Base-by-base conservation (phyloP, 1,139 yeast genomes). In the Yamadazyma epiphylla region DNA sequence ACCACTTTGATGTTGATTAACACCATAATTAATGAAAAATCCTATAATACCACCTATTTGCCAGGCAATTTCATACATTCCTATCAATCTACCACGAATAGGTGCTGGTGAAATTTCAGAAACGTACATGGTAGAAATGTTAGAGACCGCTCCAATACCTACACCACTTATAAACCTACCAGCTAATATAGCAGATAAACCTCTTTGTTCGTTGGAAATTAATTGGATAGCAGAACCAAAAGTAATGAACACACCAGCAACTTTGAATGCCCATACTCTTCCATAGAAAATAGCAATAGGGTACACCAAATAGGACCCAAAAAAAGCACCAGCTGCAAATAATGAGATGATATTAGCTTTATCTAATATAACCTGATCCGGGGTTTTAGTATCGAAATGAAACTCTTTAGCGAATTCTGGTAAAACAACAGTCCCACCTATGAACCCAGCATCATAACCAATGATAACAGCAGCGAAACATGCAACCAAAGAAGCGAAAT, bases 21-120 rank as follows among this genome's bases (percentile, higher is more conserved):
- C 56, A 32, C 75, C 76, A 40, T 55, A 64, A 27, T 52, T 51
- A 29, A 55, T 54, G 73, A 75, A 45, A 46, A 63, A 36, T 36
- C 68, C 72, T 28, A 62, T 58, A 34, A 67, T 50, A 21, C 64
- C 72, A 36, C 77, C 77, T 32, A 69, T 52, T 35, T 68, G 68
- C 57, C 75, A 68, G 14, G 71, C 60, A 33, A 70, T 56, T 44
- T 72, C 77, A 55, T 69, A 67, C 35, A 63, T 46, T 4, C 73
- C 73, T 15, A 72, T 72, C 26, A 73, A 53, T 31, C 57, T 48
- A n/a, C 63, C 63, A 37, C 62, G 38, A 13, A 56, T 51, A 7
- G 46, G 35, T 4, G 58, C 45, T 5, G 61, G 61, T 5, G 58
- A 41, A 23, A 52, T 47, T 33, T 57, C 63, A 2, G 56, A 45